Percentiles rank a stretch among this genome's conserved stretches.
These are phyloP conservation scores for Venturia asperata DNA, from an alignment of 2,329 filamentous ascomycete genomes.

Conservation along the genomic window DNA sequence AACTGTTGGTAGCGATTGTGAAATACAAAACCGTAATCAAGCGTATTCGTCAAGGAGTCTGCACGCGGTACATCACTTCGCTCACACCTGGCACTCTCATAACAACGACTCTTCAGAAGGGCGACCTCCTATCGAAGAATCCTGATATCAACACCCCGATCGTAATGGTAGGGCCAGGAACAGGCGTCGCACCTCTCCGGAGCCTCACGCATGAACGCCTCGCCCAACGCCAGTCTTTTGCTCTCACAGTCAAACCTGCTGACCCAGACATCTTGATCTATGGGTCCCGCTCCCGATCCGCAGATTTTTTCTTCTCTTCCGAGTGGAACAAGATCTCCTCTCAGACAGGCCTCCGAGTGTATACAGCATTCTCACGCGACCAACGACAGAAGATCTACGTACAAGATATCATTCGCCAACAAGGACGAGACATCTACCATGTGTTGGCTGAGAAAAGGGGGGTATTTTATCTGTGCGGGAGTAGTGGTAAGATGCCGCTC, in stretches of 20 bases:
- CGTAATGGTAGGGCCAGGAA: slow-evolving; percentile 76
- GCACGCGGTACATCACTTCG: slow-evolving; percentile 73
- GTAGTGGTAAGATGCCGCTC: slow-evolving; percentile 64
- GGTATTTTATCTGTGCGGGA: slow-evolving; percentile 52
- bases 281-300: slow-evolving; percentile 65
- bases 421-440: slow-evolving; percentile 43
- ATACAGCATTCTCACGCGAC: slow-evolving; percentile 65
- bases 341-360: slow-evolving; percentile 44
- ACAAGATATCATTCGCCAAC: slow-evolving; percentile 53
- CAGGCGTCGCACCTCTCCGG: slow-evolving; percentile 78
- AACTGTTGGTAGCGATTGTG: slow-evolving; percentile 79
- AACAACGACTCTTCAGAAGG: slow-evolving; percentile 50
- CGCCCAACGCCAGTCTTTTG: slow-evolving; percentile 28
- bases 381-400: slow-evolving; percentile 56
- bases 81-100: slow-evolving; percentile 54
- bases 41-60: slow-evolving; percentile 76
- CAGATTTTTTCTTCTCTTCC: slow-evolving; percentile 74
- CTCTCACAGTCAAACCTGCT: slow-evolving; percentile 22
- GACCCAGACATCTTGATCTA: slow-evolving; percentile 60
- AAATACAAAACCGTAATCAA: slow-evolving; percentile 86
- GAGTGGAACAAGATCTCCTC: slow-evolving; percentile 58
- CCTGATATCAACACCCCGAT: slow-evolving; percentile 50
- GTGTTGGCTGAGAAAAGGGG: slow-evolving; percentile 47
- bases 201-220: slow-evolving; percentile 69
- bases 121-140: slow-evolving; percentile 42